A percentile compares a stretch with the other conserved stretches of the same genome.
These are phyloP conservation scores for Pezicula radicicola DNA, from an alignment of 2,329 filamentous ascomycete genomes.

Conservation along the genomic window DNA sequence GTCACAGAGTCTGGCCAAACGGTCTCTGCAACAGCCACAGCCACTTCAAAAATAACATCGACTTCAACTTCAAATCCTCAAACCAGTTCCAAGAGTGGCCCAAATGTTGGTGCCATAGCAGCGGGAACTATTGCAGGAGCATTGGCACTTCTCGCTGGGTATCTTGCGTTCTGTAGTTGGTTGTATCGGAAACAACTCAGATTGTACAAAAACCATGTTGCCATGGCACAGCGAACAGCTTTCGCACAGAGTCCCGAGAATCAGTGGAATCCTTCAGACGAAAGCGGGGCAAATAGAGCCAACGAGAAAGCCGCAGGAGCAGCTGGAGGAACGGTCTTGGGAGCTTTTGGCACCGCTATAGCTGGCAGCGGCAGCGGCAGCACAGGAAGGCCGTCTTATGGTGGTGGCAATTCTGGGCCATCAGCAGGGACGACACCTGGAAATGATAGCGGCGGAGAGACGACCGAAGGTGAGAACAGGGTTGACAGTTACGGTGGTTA, in stretches of 20 bases:
- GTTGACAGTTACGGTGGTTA: constrained; percentile 5
- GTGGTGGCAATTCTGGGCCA: constrained; percentile 5
- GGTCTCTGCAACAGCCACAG: constrained; percentile 35
- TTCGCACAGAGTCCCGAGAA: constrained; percentile 36
- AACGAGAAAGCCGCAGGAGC: constrained; percentile 18
- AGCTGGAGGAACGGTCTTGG: constrained; percentile 12
- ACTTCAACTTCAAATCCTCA: constrained; percentile 22
- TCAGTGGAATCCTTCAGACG: constrained; percentile 15
- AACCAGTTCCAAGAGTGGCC: constrained; percentile 28
- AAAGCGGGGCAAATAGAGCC: constrained; percentile 18
- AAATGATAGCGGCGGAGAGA: constrained; percentile 3
- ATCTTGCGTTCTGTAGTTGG: constrained; percentile 70
- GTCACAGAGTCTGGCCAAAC: constrained; percentile 49
- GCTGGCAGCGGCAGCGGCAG: constrained; percentile 9
- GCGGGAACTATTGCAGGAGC: constrained; percentile 61
- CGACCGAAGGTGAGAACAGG: not conserved
- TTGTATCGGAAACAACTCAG: constrained; percentile 68
- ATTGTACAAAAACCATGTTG: constrained; percentile 68
- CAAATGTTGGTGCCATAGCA: constrained; percentile 40
- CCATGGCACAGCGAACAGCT: constrained; percentile 57
- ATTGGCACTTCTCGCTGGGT: constrained; percentile 57
- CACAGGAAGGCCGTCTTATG: constrained; percentile 5
- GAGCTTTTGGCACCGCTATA: constrained; percentile 23
- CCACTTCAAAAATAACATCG: constrained; percentile 23
- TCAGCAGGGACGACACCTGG: constrained; percentile 1